A percentile compares a stretch with the other conserved stretches of the same genome.
Conservation (phyloP, 495 filamentous ascomycete species). For the Tetracladium setigerum region DNA sequence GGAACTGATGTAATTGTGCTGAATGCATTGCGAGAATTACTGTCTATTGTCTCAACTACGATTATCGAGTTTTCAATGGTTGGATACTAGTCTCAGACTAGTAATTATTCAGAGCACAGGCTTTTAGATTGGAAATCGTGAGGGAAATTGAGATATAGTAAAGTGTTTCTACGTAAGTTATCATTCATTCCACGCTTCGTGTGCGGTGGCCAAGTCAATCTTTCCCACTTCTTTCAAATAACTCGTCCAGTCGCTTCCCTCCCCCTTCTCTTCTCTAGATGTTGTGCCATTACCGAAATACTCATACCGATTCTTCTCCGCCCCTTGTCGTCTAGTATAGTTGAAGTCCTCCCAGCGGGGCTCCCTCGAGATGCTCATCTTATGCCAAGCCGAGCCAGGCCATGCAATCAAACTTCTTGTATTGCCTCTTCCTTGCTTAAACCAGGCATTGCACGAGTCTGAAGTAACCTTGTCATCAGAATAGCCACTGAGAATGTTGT, state of each 20-base stretch:
- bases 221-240: constrained; percentile 39
- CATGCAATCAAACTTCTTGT: constrained; percentile 43
- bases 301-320: constrained; percentile 45
- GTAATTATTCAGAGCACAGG: too few relatives aligned
- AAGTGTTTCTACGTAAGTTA: not conserved
- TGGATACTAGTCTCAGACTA: too few relatives aligned
- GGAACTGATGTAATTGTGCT: too few relatives aligned
- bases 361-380: constrained; percentile 39
- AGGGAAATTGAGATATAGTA: too few relatives aligned
- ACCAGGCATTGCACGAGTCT: constrained; percentile 50
- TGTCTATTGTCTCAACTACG: too few relatives aligned
- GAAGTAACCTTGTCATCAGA: constrained; percentile 46
- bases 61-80: too few relatives aligned
- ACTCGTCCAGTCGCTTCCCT: constrained; percentile 33
- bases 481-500: constrained; percentile 19
- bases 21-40: too few relatives aligned
- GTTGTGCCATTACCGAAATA: constrained; percentile 51
- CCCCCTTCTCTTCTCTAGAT: constrained; percentile 28
- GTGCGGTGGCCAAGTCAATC: constrained; percentile 37
- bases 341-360: constrained; percentile 55
- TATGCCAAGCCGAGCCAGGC: constrained; percentile 43
- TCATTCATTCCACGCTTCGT: constrained; percentile 40
- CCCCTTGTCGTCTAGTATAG: constrained; percentile 23
- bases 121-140: too few relatives aligned
- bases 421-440: constrained; percentile 42